Conservation (phyloP, 2,329 filamentous ascomycete species). For the Penicillium sp. region DNA sequence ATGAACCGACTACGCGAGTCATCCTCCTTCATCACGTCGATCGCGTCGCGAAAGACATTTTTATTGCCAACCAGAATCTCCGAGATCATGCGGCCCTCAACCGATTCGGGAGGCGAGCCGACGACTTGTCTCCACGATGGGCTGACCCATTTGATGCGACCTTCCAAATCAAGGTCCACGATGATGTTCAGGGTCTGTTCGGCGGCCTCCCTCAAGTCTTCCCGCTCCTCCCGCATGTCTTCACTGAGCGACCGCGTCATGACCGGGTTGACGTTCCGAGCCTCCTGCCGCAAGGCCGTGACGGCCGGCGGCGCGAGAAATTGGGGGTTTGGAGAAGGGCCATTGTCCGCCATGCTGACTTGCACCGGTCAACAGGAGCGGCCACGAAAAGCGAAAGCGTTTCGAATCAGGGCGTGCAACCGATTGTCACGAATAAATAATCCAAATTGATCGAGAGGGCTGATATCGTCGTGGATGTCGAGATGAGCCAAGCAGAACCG, state of each 20-base stretch:
- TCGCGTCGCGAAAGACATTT: constrained; percentile 75
- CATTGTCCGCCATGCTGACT: constrained; percentile 48
- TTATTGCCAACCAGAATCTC: constrained; percentile 82
- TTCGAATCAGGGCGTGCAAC: constrained; percentile 2
- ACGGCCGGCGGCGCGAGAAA: constrained; percentile 49
- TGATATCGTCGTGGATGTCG: not conserved
- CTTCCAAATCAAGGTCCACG: constrained; percentile 87
- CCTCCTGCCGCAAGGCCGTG: constrained; percentile 48
- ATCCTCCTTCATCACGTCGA: constrained; percentile 88
- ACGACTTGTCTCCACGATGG: constrained; percentile 94
- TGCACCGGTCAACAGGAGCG: constrained; percentile 15
- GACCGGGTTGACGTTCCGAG: constrained; percentile 40
- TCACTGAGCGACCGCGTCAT: constrained; percentile 73
- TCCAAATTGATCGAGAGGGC: constrained; percentile 2
- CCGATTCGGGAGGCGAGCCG: constrained; percentile 71
- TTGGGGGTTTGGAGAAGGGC: constrained; percentile 35
- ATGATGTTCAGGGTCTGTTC: constrained; percentile 97
- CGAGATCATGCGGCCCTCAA: constrained; percentile 75
- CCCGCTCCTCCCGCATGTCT: constrained; percentile 88
- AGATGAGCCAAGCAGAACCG: constrained; percentile 39
- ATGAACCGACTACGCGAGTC: constrained; percentile 91
- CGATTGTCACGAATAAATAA: constrained; percentile 13
- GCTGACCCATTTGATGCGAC: constrained; percentile 91
- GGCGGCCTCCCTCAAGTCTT: constrained; percentile 91
- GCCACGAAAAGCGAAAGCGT: constrained; percentile 3